phyloP scores from a whole-genome alignment of 176 grass and related monocot genomes.

The Raddia guianensis region DNA sequence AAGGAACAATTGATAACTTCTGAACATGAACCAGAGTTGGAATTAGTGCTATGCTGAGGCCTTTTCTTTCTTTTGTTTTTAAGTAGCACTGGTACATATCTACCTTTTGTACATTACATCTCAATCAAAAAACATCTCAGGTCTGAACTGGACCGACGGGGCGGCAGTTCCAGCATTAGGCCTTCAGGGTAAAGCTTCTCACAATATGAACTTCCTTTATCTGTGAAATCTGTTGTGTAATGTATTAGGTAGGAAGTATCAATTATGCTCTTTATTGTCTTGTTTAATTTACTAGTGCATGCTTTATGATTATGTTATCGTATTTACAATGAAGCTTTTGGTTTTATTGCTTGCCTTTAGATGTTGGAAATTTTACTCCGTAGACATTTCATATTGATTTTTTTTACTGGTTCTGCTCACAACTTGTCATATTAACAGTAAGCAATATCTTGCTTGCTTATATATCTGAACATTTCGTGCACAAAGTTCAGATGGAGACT shows the following conservation, averaged over 20 bases:
- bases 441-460: background rate
- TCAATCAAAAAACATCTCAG: conserved; percentile 42
- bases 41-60: background rate
- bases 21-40: background rate
- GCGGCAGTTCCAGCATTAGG: conserved; percentile 50
- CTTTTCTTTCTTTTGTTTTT: background rate
- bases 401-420: background rate
- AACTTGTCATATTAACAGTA: conserved; percentile 2
- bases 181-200: conserved; percentile 50
- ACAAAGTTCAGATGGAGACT: background rate
- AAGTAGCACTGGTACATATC: background rate
- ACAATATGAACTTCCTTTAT: background rate
- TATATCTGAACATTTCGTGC: background rate
- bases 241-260: background rate
- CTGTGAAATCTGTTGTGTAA: background rate
- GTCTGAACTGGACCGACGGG: conserved; percentile 47
- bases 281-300: background rate
- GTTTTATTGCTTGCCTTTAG: conserved; percentile 30
- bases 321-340: background rate
- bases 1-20: background rate
- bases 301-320: background rate
- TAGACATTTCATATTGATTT: background rate
- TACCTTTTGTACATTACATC: conserved; percentile 19
- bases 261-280: background rate
- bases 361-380: conserved; percentile 6